Percentiles rank a stretch among this genome's conserved stretches.
phyloP scores from a whole-genome alignment of 306 rosid genomes.

The Rosa lucieae region DNA sequence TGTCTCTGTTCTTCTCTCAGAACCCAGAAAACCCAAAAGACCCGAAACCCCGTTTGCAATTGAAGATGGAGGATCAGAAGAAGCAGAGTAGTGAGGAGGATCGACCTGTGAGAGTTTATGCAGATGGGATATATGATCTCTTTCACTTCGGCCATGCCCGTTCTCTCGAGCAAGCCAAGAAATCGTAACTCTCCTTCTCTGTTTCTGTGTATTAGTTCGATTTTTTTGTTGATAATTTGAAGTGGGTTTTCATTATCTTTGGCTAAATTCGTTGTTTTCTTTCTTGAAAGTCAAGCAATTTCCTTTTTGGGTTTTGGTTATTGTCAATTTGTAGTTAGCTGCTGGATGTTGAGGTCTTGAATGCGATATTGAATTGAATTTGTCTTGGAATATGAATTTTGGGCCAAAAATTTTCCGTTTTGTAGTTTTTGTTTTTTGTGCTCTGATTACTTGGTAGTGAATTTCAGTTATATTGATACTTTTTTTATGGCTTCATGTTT shows the following conservation, averaged over 20 bases:
- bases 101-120: constrained; percentile 82
- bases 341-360: background rate
- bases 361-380: background rate
- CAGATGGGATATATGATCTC: constrained; percentile 98
- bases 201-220: background rate
- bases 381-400: background rate
- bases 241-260: background rate
- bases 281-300: constrained; percentile 17
- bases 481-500: background rate
- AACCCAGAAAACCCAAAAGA: background rate
- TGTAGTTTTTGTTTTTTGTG: background rate
- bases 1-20: background rate
- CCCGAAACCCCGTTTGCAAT: background rate
- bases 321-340: background rate
- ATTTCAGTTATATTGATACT: background rate
- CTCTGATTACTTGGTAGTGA: background rate
- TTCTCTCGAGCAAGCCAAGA: constrained; percentile 98
- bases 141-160: constrained; percentile 97
- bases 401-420: background rate
- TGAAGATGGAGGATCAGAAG: background rate
- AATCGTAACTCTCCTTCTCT: constrained; percentile 26
- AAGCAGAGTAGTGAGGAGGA: background rate
- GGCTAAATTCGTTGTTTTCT: background rate
- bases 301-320: background rate
- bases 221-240: background rate